Conservation (phyloP, 2,329 filamentous ascomycete species). For the Aspergillus versicolor region DNA sequence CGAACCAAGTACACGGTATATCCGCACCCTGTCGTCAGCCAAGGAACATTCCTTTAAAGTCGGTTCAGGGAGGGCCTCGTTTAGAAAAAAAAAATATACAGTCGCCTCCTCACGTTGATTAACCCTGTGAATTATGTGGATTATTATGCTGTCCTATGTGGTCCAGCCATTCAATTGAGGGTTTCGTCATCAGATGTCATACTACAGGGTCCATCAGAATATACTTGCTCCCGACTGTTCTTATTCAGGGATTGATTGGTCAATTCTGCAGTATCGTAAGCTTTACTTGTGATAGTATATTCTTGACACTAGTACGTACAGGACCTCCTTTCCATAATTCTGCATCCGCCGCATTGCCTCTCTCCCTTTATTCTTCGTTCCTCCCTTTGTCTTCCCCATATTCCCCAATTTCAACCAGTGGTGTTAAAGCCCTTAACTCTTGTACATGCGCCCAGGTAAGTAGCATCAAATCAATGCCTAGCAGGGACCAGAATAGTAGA, state of each 20-base stretch:
- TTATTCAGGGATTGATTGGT: background rate
- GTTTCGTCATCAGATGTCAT: slow-evolving; percentile 8
- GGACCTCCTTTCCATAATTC: too few species aligned
- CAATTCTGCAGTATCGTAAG: too few species aligned
- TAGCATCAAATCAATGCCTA: background rate
- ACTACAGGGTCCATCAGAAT: background rate
- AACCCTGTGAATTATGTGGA: background rate
- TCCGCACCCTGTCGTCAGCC: slow-evolving; percentile 5
- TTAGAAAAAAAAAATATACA: background rate
- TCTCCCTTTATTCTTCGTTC: background rate
- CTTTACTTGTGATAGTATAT: too few species aligned
- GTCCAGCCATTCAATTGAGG: background rate
- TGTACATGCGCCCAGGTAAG: background rate
- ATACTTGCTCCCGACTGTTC: background rate
- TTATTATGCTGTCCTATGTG: background rate
- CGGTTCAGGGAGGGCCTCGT: background rate
- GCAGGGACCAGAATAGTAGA: background rate
- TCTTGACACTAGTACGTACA: too few species aligned
- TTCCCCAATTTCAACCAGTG: background rate
- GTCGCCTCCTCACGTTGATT: background rate
- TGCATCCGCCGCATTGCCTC: too few species aligned
- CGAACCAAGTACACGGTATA: background rate
- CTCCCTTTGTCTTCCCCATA: background rate
- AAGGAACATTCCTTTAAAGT: background rate
- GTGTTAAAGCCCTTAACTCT: background rate